Percentiles rank a stretch among this genome's conserved stretches.
phyloP scores from a whole-genome alignment of 345 rosid species.

The Litchi chinensis region DNA sequence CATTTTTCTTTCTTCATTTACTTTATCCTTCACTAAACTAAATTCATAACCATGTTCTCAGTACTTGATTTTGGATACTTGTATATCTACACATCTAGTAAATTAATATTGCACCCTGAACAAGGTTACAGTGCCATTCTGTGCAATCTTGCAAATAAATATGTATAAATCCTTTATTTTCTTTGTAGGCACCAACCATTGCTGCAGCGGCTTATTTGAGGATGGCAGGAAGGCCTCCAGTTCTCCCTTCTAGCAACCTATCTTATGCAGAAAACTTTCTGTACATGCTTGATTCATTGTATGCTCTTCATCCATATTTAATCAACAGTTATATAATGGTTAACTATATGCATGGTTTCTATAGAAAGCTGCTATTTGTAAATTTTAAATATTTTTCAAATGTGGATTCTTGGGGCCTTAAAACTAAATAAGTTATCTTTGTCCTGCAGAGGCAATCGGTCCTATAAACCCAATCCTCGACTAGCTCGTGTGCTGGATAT shows the following conservation, averaged over 20 bases:
- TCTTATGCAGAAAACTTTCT: conserved; percentile 95
- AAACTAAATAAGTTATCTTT: conserved; percentile 4
- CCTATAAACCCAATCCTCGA: conserved; percentile 90
- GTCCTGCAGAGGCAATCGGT: conserved; percentile 71
- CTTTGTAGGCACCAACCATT: conserved; percentile 77
- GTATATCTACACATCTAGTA: background rate
- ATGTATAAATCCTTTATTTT: conserved; percentile 5
- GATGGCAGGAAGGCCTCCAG: conserved; percentile 97
- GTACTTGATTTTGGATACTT: conserved; percentile 6
- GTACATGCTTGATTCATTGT: conserved; percentile 95
- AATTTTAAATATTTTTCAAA: background rate
- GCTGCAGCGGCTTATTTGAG: conserved; percentile 97
- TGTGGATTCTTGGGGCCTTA: conserved; percentile 6
- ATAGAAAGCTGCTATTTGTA: background rate
- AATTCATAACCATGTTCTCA: background rate
- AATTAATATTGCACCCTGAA: background rate
- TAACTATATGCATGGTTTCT: background rate
- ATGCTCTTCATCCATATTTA: conserved; percentile 29
- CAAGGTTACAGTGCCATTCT: background rate
- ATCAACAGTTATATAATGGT: background rate
- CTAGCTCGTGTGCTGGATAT: conserved; percentile 88
- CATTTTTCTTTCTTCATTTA: conserved; percentile 10
- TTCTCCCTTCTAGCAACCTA: conserved; percentile 86
- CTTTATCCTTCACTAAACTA: background rate
- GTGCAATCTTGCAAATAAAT: background rate